Evolutionary conservation across 176 grass and related monocot species (phyloP).

Genomic region (Elymus sibiricus): DNA sequence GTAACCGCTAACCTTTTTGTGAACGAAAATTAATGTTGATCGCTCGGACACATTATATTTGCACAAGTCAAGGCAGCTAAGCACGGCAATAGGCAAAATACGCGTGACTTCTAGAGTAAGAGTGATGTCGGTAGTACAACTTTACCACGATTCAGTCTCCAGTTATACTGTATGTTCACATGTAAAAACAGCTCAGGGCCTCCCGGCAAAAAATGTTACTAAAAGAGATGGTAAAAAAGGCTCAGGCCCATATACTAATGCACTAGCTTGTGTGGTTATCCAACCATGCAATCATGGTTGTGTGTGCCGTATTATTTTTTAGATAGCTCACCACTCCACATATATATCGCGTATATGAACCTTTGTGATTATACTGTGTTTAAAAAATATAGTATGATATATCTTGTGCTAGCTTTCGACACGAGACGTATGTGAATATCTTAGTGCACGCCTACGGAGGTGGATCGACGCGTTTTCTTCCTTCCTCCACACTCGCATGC

Average conservation of each 20-base stretch:
- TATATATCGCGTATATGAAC: too few species aligned
- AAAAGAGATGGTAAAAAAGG: too few species aligned
- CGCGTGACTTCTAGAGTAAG: not conserved
- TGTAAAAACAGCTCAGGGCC: not conserved
- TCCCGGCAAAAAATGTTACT: too few species aligned
- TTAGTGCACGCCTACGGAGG: not conserved
- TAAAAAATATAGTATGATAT: not conserved
- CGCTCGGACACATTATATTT: not conserved
- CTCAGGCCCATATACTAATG: too few species aligned
- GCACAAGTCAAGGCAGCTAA: not conserved
- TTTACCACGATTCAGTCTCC: not conserved
- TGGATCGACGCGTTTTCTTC: slow-evolving; percentile 36
- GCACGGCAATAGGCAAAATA: not conserved
- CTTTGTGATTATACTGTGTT: too few species aligned
- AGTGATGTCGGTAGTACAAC: not conserved
- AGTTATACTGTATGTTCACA: too few species aligned
- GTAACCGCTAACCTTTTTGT: slow-evolving; percentile 1
- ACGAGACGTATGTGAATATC: not conserved
- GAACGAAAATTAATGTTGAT: not conserved
- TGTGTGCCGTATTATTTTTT: too few species aligned
- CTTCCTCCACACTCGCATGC: slow-evolving; percentile 2
- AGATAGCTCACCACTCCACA: too few species aligned
- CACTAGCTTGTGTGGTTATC: not conserved
- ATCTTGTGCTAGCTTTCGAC: not conserved
- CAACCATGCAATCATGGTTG: not conserved